These are phyloP conservation scores for Penicillium pancosmium DNA, from an alignment of 495 filamentous ascomycete species.

Conservation along the genomic window DNA sequence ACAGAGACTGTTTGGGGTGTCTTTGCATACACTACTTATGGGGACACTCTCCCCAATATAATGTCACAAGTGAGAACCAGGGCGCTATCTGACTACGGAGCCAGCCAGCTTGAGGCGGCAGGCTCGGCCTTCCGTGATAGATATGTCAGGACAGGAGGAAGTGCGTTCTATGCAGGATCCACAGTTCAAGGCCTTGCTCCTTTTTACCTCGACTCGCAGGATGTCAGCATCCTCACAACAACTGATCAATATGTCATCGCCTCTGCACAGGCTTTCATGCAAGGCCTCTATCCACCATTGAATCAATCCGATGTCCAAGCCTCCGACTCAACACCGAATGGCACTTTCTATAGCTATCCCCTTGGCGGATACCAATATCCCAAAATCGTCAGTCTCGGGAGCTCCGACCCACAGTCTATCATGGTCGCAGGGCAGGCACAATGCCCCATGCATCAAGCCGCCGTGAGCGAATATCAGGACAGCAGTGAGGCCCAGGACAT, in stretches of 20 bases:
- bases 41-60: slow-evolving; percentile 69
- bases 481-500: slow-evolving; percentile 43
- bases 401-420: slow-evolving; percentile 56
- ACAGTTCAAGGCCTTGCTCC: slow-evolving; percentile 46
- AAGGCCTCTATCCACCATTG: slow-evolving; percentile 79
- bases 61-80: slow-evolving; percentile 42
- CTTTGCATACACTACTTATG: slow-evolving; percentile 73
- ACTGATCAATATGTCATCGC: slow-evolving; percentile 54
- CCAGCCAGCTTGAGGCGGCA: slow-evolving; percentile 62
- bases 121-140: slow-evolving; percentile 62
- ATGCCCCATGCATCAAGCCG: slow-evolving; percentile 51
- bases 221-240: slow-evolving; percentile 49
- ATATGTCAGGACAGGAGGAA: slow-evolving; percentile 53
- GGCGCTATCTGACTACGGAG: slow-evolving; percentile 67
- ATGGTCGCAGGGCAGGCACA: slow-evolving; percentile 60
- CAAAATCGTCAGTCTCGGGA: slow-evolving; percentile 54
- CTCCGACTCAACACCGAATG: slow-evolving; percentile 53
- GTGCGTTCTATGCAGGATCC: slow-evolving; percentile 36
- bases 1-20: slow-evolving; percentile 65
- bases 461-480: slow-evolving; percentile 38
- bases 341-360: slow-evolving; percentile 57
- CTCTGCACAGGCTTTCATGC: slow-evolving; percentile 75
- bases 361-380: slow-evolving; percentile 77
- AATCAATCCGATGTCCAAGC: slow-evolving; percentile 43
- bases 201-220: slow-evolving; percentile 44